A percentile compares a stretch with the other conserved stretches of the same genome.
Evolutionary conservation across 148 eudicot genomes (phyloP).

Genomic region (Hydrangea macrophylla): DNA sequence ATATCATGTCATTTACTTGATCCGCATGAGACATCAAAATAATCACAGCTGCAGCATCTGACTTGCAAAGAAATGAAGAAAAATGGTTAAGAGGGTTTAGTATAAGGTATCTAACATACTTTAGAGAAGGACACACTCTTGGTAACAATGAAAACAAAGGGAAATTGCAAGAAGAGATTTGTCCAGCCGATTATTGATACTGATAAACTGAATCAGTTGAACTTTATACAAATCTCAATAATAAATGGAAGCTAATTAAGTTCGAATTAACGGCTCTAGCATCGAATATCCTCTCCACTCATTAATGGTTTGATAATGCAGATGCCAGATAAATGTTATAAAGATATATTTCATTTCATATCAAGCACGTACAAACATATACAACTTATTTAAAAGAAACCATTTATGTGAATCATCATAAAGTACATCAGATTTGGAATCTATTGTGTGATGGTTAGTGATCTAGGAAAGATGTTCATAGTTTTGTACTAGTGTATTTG

Average conservation of each 20-base stretch:
- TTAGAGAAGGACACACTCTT: background rate
- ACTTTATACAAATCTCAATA: background rate
- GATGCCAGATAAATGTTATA: too few relatives aligned
- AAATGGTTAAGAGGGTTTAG: background rate
- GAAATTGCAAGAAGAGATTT: background rate
- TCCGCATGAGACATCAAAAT: conserved; percentile 49
- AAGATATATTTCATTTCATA: too few relatives aligned
- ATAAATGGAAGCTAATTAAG: background rate
- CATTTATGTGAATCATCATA: too few relatives aligned
- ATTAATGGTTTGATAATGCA: too few relatives aligned
- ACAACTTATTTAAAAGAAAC: too few relatives aligned
- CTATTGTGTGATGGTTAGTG: too few relatives aligned
- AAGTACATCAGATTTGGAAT: too few relatives aligned
- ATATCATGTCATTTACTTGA: conserved; percentile 54
- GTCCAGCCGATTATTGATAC: background rate
- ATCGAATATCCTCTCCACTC: too few relatives aligned
- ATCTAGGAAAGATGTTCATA: too few relatives aligned
- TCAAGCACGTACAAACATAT: too few relatives aligned
- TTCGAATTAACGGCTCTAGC: background rate
- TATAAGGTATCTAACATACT: background rate
- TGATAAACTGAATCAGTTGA: background rate
- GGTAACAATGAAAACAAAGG: background rate
- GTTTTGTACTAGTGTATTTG: too few relatives aligned
- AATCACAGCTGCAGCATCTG: conserved; percentile 75
- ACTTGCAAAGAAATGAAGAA: conserved; percentile 14